Base-by-base conservation (phyloP, 441 rosid species). In the Aleurites moluccanus region DNA sequence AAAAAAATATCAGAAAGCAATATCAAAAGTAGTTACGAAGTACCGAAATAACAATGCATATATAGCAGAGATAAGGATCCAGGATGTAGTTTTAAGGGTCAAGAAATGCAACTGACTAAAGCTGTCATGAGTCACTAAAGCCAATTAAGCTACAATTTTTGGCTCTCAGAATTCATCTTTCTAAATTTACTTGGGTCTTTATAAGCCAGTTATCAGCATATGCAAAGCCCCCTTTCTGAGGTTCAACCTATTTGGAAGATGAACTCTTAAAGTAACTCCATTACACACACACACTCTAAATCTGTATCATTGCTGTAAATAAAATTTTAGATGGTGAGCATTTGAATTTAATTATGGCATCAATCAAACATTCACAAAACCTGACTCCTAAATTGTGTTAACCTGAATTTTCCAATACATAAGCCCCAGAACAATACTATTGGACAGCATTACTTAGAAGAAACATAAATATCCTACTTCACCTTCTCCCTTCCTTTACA, bases 1-100 rank as follows among this genome's bases (percentile, higher is more conserved):
- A 76, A 73, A 74, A 74, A 55, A 77, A 68, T 4, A 44, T 18
- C 62, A 66, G 57, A 75, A 64, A 40, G 30, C 45, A 67, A 20
- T 11, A 63, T 60, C 62, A 78, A 70, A 33, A 59, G 60, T 2
- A 15, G 62, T 28, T 10, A 71, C 67, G 28, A 49, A n/a, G n/a
- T 33, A 53, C 13, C 13, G 6, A 44, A 44, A 44, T 44, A 44
- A 14, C 13, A 63, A 52, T 45, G 23, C 27, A 27, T 7, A 4
- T 42, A n/a, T 28, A n/a, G 28, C 18, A 6, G 2, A 10, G 38
- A 20, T 7, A 69, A 33, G 47, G 44, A 55, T 3, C 56, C n/a
- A 45, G 18, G 50, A n/a, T 10, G 20, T 27, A 45, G 35, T 69
- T 75, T 49, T 50, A 40, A 65, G 72, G 35, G 53, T 38, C 44